phyloP scores from a whole-genome alignment of 2,329 filamentous ascomycete species.

The Alternaria sp. region DNA sequence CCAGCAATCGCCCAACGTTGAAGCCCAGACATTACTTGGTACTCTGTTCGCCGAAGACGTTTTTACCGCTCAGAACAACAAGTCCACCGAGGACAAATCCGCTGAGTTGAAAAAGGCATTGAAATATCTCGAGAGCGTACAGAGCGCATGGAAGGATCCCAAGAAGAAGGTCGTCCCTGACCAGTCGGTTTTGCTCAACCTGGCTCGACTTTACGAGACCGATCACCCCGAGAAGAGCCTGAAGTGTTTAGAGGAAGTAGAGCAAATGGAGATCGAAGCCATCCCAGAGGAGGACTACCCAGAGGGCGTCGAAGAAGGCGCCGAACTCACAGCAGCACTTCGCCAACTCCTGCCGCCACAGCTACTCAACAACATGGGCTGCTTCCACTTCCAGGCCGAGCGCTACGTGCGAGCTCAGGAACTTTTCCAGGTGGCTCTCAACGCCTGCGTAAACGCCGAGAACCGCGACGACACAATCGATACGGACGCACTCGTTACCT shows the following conservation, averaged over 20 bases:
- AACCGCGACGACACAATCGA: conserved; percentile 78
- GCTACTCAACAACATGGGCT: conserved; percentile 95
- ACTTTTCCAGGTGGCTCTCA: conserved; percentile 89
- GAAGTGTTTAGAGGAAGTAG: conserved; percentile 89
- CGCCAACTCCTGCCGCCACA: conserved; percentile 85
- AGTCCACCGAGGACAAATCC: conserved; percentile 84
- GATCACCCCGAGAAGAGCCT: conserved; percentile 89
- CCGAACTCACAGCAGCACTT: conserved; percentile 65
- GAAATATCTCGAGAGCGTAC: conserved; percentile 80
- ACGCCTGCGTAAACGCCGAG: conserved; percentile 81
- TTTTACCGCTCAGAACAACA: conserved; percentile 75
- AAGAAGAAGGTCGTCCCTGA: conserved; percentile 84
- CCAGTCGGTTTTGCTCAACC: conserved; percentile 85
- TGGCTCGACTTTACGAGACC: conserved; percentile 87
- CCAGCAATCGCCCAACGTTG: conserved; percentile 79
- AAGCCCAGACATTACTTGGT: conserved; percentile 90
- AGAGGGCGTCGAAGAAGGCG: conserved; percentile 53
- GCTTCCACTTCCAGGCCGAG: conserved; percentile 89
- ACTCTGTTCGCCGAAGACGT: conserved; percentile 94
- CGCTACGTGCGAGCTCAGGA: conserved; percentile 80
- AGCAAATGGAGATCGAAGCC: conserved; percentile 84
- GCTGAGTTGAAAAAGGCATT: conserved; percentile 87
- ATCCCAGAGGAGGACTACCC: conserved; percentile 74
- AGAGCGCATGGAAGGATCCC: conserved; percentile 88
- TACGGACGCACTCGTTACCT: conserved; percentile 89